These are phyloP conservation scores for Triangularia verruculosa DNA, from an alignment of 2,329 filamentous ascomycete genomes.

Conservation along the genomic window DNA sequence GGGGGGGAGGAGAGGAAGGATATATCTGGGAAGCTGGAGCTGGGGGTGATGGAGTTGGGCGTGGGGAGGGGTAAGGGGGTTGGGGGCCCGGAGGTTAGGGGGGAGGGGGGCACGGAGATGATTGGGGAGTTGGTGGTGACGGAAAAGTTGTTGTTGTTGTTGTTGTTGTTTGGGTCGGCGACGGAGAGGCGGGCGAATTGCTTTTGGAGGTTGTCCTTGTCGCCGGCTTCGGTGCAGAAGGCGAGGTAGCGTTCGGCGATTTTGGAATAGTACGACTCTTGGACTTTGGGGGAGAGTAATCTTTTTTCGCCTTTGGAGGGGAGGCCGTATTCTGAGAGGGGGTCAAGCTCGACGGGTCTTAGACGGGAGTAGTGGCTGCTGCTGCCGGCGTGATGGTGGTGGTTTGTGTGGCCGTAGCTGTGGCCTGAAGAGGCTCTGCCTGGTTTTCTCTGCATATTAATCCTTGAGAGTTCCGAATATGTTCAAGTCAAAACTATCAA, in stretches of 20 bases:
- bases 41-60: conserved; percentile 15
- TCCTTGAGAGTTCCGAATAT: neutral
- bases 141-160: neutral
- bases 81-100: neutral
- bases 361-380: conserved; percentile 54
- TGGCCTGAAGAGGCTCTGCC: conserved; percentile 51
- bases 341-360: conserved; percentile 71
- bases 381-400: neutral
- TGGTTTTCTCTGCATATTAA: conserved; percentile 24
- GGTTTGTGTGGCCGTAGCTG: neutral
- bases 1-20: conserved; percentile 20
- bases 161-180: conserved; percentile 10
- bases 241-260: conserved; percentile 87
- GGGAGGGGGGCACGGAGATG: conserved; percentile 7
- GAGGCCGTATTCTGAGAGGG: conserved; percentile 76
- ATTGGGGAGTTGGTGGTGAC: neutral
- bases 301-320: conserved; percentile 88
- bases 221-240: conserved; percentile 74
- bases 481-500: neutral
- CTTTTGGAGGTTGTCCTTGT: conserved; percentile 68
- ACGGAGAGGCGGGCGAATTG: conserved; percentile 66
- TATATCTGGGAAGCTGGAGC: conserved; percentile 18
- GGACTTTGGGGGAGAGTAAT: conserved; percentile 69
- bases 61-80: conserved; percentile 25
- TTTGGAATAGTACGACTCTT: conserved; percentile 82